Base-by-base conservation (phyloP, 2,329 filamentous ascomycete species). In the Xylaria sp. region DNA sequence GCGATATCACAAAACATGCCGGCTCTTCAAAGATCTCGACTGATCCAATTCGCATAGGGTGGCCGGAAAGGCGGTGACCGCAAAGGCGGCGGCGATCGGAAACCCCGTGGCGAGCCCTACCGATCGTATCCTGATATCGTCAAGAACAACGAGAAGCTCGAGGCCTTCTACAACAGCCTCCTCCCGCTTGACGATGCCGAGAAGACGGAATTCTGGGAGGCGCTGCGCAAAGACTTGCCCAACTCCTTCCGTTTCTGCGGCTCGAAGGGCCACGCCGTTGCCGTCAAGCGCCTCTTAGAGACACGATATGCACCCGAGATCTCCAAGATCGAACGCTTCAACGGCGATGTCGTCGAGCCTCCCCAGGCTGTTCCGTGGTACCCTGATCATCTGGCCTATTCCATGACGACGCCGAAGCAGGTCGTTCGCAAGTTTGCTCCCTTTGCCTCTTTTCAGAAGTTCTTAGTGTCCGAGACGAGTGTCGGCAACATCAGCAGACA, bases 231-330 rank as follows among this genome's bases (percentile, higher is more conserved):
- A 65, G 92, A 97, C 72, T 79, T 99, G 54, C 94, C 94, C 58
- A 97, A 97, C 78, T 97, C 92, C 76, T 99, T 97, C 79, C 87
- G 94, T 63, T 99, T 99, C 77, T 95, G 92, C 61, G 94, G 94
- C 44, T 97, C 92, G 52, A 95, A 93, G 81, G 90, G 91, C 63
- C 93, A 99, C 76, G 94, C 94, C n/a, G 81, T 96, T 61, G 85
- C 90, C 59, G 94, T 97, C 59, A 91, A 94, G 78, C 85, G 92
- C 70, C 89, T 93, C 59, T 84, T 99, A 60, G 89, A 92, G 75
- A 85, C 90, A 59, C 84, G 89, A 74, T 96, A 97, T 73, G 91
- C 97, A 65, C 94, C 94, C 55, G 84, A 96, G 69, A 96, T 99
- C 67, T 87, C 86, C 55, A 86, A 87, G 60, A 94, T 96, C 72